Percentiles rank a stretch among this genome's conserved stretches.
phyloP scores from a whole-genome alignment of 2,329 filamentous ascomycete species.

The Paecilomyces niveus region DNA sequence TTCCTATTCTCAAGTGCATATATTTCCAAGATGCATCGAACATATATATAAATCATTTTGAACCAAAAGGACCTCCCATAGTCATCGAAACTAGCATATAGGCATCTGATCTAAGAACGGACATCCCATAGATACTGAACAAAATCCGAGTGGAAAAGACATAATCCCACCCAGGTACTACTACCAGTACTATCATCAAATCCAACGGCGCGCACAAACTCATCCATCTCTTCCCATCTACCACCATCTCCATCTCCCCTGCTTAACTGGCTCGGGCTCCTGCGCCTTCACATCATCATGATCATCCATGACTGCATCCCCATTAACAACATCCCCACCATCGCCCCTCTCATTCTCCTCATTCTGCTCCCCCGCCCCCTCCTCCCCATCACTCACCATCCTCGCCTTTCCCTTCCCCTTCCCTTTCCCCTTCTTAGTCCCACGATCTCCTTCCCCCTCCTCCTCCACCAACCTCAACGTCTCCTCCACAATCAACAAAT shows the following conservation, averaged over 20 bases:
- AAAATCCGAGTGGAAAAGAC: neutral
- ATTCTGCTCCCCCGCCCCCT: neutral
- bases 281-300: neutral
- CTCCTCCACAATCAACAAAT: slow-evolving; percentile 39
- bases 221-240: neutral
- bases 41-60: neutral
- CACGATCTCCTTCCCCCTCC: slow-evolving; percentile 11
- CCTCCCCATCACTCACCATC: neutral
- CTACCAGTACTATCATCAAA: no score
- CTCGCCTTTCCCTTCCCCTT: neutral
- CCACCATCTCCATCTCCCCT: neutral
- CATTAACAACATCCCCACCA: slow-evolving; percentile 7
- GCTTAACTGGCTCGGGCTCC: neutral
- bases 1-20: neutral
- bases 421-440: neutral
- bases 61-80: neutral
- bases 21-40: no score
- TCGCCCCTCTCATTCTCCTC: slow-evolving; percentile 8
- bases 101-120: no score
- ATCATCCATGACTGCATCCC: slow-evolving; percentile 4
- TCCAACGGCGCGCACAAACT: no score
- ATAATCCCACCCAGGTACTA: no score
- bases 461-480: slow-evolving; percentile 31
- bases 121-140: no score
- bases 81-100: neutral